A percentile compares a stretch with the other conserved stretches of the same genome.
phyloP scores from a whole-genome alignment of 148 eudicot species.

The Rhododendron williamsianum region DNA sequence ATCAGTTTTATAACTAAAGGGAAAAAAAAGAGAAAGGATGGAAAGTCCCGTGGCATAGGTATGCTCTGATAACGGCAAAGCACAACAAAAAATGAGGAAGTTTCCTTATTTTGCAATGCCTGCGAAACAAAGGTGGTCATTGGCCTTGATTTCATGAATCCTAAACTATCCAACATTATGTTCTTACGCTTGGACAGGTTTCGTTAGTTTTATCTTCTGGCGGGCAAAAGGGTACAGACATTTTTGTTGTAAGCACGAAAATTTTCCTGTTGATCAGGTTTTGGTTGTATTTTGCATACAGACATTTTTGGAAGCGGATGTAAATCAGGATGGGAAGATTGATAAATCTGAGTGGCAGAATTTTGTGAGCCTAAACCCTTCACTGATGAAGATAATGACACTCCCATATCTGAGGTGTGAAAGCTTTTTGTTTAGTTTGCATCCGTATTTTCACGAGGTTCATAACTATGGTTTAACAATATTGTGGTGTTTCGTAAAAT shows the following conservation, averaged over 20 bases:
- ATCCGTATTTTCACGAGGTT: neutral
- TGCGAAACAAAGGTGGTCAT: neutral
- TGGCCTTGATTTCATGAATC: neutral
- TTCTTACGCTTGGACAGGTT: neutral
- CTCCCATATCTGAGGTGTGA: constrained; percentile 83
- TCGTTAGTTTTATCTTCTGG: neutral
- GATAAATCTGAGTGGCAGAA: constrained; percentile 80
- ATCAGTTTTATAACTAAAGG: neutral
- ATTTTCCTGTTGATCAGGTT: neutral
- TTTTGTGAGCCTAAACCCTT: constrained; percentile 72
- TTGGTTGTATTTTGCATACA: constrained; percentile 19
- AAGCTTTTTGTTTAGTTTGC: neutral
- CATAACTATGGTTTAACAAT: neutral
- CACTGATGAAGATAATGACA: constrained; percentile 81
- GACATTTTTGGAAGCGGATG: constrained; percentile 89
- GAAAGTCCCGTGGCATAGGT: neutral
- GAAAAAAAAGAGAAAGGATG: neutral
- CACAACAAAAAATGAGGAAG: neutral
- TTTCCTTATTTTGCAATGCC: neutral
- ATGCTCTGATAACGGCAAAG: neutral
- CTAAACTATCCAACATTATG: neutral
- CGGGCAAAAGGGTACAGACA: neutral
- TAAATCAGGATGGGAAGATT: constrained; percentile 76
- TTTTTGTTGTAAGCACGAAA: neutral
- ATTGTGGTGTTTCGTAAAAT: neutral